These are phyloP conservation scores for Albatrellus ellisii DNA, from an alignment of 768 basidiomycete genomes.

Conservation along the genomic window DNA sequence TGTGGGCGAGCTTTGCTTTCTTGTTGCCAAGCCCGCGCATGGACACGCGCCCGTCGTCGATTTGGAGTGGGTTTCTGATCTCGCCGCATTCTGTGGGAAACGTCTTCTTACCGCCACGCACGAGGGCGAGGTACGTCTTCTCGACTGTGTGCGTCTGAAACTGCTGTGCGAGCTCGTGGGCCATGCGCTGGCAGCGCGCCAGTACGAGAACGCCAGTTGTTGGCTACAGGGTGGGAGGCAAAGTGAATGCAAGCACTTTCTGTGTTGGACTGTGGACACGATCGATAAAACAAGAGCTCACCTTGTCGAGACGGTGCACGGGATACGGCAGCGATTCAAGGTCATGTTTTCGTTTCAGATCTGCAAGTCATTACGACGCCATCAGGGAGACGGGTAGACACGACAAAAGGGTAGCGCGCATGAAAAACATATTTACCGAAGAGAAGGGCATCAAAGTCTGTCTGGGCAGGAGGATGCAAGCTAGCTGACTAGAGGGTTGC, in stretches of 20 bases:
- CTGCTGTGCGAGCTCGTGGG: constrained; percentile 10
- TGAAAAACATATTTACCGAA: neutral
- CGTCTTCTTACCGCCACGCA: neutral
- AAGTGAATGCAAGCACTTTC: neutral
- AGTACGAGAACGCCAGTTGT: constrained; percentile 12
- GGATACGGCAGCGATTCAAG: constrained; percentile 7
- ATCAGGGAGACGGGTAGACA: neutral
- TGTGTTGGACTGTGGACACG: neutral
- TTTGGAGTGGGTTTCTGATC: constrained; percentile 1
- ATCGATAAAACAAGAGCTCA: neutral
- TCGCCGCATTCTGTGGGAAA: constrained; percentile 3
- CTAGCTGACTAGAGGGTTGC: too few species aligned
- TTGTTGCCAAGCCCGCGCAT: neutral
- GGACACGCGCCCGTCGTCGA: constrained; percentile 9
- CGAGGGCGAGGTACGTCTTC: constrained; percentile 12
- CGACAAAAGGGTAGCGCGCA: neutral
- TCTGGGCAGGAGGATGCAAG: too few species aligned
- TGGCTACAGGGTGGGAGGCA: constrained; percentile 4
- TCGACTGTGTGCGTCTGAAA: constrained; percentile 7
- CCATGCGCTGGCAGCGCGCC: constrained; percentile 7
- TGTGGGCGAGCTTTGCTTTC: constrained; percentile 4
- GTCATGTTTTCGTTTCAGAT: constrained; percentile 1
- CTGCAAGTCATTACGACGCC: neutral
- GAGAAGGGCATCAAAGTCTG: neutral
- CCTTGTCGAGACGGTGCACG: constrained; percentile 14